Evolutionary conservation across 2,329 filamentous ascomycete species (phyloP).

Genomic region (Nemania abortiva): DNA sequence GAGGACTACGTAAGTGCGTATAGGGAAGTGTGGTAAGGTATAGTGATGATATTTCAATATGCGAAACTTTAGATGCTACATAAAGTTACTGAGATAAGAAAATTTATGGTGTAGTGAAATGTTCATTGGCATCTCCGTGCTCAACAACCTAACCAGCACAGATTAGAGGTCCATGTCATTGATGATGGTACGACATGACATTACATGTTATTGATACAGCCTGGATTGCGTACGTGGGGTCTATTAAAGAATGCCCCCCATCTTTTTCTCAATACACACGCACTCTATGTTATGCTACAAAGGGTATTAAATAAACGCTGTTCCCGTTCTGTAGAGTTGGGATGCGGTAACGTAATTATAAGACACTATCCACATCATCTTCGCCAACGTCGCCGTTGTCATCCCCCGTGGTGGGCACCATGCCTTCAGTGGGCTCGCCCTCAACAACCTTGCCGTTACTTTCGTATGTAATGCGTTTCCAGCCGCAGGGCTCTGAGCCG

Average conservation of each 20-base stretch:
- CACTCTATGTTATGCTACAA: conserved; percentile 36
- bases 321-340: conserved; percentile 18
- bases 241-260: neutral
- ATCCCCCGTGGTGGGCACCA: conserved; percentile 56
- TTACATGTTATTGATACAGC: neutral
- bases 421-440: conserved; percentile 67
- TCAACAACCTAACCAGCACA: neutral
- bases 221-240: conserved; percentile 3
- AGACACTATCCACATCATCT: conserved; percentile 27
- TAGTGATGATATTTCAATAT: neutral
- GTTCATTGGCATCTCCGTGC: neutral
- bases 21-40: too few relatives aligned
- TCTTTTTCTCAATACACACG: neutral
- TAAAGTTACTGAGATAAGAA: too few relatives aligned
- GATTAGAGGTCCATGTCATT: neutral
- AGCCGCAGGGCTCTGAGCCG: conserved; percentile 67
- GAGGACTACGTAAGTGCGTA: too few relatives aligned
- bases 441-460: conserved; percentile 61
- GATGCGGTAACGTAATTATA: conserved; percentile 3
- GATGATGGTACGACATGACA: neutral
- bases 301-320: conserved; percentile 19
- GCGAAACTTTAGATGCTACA: too few relatives aligned
- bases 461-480: conserved; percentile 73
- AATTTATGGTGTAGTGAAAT: neutral
- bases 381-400: conserved; percentile 42